Evolutionary conservation across 2,329 filamentous ascomycete genomes (phyloP).

Genomic region (Alternaria infectoria): DNA sequence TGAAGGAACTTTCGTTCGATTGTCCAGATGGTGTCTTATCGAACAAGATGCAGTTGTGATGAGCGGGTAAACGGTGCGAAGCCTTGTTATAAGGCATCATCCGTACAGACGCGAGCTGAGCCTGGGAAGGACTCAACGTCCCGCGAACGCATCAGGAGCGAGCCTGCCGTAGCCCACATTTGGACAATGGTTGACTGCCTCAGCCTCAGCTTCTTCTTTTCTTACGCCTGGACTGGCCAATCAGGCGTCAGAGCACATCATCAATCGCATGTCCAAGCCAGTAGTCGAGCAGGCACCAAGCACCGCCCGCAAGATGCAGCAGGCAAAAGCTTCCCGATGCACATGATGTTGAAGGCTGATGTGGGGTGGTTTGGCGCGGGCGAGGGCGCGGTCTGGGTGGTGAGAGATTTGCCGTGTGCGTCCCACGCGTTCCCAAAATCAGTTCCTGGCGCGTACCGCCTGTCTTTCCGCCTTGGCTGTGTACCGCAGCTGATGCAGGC

Average conservation of each 20-base stretch:
- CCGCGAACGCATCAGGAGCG: constrained; percentile 8
- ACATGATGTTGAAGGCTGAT: constrained; percentile 6
- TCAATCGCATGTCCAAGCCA: constrained; percentile 1
- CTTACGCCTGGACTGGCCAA: constrained; percentile 9
- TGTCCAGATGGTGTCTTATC: background rate
- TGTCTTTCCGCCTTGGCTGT: constrained; percentile 10
- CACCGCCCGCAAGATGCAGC: background rate
- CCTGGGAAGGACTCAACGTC: constrained; percentile 2
- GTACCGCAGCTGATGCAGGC: constrained; percentile 6
- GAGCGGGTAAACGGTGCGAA: background rate
- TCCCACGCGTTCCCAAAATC: constrained; percentile 16
- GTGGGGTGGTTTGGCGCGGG: constrained; percentile 1
- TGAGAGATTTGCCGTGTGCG: constrained; percentile 9
- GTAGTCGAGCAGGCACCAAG: background rate
- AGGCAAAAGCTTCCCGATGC: constrained; percentile 3
- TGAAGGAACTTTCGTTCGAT: background rate
- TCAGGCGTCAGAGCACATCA: background rate
- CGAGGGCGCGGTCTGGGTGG: background rate
- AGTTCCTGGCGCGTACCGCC: constrained; percentile 1
- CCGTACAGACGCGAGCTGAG: constrained; percentile 4
- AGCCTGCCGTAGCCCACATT: constrained; percentile 18
- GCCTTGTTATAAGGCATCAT: constrained; percentile 5
- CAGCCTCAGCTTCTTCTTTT: constrained; percentile 21
- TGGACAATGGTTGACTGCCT: constrained; percentile 28
- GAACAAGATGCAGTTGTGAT: background rate